Conservation (phyloP, 1,284 basidiomycete species). For the Boletus sp. region DNA sequence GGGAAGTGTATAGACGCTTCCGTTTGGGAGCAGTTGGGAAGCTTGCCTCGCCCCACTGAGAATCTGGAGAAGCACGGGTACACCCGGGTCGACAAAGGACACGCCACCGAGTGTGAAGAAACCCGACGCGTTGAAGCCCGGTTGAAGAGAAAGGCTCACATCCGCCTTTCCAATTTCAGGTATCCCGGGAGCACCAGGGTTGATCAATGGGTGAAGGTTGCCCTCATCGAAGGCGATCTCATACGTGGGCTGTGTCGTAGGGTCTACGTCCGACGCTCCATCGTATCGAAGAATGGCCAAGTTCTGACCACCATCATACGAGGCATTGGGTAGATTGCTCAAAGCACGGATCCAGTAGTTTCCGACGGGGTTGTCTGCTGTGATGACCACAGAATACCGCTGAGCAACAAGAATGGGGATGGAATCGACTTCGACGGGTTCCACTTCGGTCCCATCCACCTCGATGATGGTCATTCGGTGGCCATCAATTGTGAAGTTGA, state of each 20-base stretch:
- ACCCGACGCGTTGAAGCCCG: conserved; percentile 1
- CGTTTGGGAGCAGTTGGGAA: neutral
- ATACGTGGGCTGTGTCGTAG: conserved; percentile 40
- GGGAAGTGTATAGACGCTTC: neutral
- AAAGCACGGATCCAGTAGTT: conserved; percentile 52
- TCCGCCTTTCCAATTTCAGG: conserved; percentile 34
- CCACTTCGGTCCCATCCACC: conserved; percentile 49
- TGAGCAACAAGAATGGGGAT: conserved; percentile 46
- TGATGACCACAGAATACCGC: conserved; percentile 42
- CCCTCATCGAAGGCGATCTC: conserved; percentile 35
- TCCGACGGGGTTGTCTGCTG: conserved; percentile 33
- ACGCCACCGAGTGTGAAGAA: conserved; percentile 16
- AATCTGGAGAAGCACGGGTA: conserved; percentile 43
- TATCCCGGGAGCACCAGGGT: conserved; percentile 38
- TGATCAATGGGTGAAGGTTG: conserved; percentile 39
- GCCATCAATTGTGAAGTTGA: conserved; percentile 45
- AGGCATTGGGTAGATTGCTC: neutral
- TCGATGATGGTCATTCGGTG: conserved; percentile 47
- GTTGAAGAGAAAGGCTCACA: conserved; percentile 24
- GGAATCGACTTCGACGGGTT: conserved; percentile 45
- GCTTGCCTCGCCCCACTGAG: conserved; percentile 25
- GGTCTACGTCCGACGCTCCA: conserved; percentile 48
- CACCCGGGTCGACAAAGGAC: conserved; percentile 26
- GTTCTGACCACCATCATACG: conserved; percentile 46
- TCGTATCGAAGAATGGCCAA: conserved; percentile 58